phyloP scores from a whole-genome alignment of 495 filamentous ascomycete genomes.

The Paragyromitra xinjiangensis region DNA sequence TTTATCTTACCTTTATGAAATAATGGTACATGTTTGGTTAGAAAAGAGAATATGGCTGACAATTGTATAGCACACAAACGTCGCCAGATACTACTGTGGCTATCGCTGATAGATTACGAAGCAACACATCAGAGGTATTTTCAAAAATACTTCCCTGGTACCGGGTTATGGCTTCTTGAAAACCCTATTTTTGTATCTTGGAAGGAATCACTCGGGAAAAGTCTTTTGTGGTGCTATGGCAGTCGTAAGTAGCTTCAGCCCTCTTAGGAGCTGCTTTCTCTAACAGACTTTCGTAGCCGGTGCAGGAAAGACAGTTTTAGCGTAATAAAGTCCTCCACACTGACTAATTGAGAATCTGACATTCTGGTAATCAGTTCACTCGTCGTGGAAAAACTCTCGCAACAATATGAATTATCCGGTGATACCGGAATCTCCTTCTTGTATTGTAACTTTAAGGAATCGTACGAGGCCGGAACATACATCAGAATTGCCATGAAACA shows the following conservation, averaged over 20 bases:
- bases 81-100: background rate
- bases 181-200: background rate
- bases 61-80: background rate
- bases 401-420: conserved; percentile 2
- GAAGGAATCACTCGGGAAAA: background rate
- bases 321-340: background rate
- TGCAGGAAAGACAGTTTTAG: conserved; percentile 7
- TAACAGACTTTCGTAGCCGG: background rate
- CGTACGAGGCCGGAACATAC: background rate
- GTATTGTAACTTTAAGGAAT: conserved; percentile 10
- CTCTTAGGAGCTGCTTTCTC: background rate
- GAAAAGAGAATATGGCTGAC: background rate
- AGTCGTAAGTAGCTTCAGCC: background rate
- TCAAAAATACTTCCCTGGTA: background rate
- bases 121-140: background rate
- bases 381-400: conserved; percentile 8
- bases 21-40: background rate
- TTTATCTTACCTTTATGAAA: background rate
- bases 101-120: background rate
- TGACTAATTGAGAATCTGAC: background rate
- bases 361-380: background rate
- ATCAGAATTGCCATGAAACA: conserved; percentile 13
- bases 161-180: background rate
- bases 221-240: conserved; percentile 8
- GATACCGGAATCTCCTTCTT: conserved; percentile 8